Evolutionary conservation across 768 basidiomycete genomes (phyloP), one percentile per base, ranked within the genome.

Genomic region (Hysterangium stoloniferum): DNA sequence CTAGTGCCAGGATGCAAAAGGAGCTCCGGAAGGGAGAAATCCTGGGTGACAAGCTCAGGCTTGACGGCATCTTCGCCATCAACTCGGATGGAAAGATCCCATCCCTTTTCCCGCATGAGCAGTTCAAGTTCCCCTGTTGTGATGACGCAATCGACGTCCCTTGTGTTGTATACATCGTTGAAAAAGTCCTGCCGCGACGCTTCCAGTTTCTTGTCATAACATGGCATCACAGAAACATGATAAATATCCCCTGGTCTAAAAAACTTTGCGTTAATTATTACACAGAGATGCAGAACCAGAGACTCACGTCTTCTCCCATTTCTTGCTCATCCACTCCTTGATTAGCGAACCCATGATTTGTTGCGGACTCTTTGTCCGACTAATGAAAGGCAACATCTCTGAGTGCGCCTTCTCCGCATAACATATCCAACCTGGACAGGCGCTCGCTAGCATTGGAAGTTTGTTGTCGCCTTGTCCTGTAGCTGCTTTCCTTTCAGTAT

Each of bases 151-250:
- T 98, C 96, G 38, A 97, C 90, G 58, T 98, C 95, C 48, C 94
- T 74, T 8, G 91, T 92, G 33, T 83, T 73, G 65, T 90, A 85
- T 1, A 77, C 57, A 6, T 85, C 82, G 54, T 83, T 81, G 62
- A 90, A 91, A 62, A 98, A 99, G 62, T 99, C 94, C 41, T 82
- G 78, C 24, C 96, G 78, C 7, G 94, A 97, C 0, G 96, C 96
- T 67, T 99, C 96, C 13, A 99, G 80, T 63, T 99, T 99, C 70
- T 98, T 98, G 75, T 99, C 96, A 67, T 98, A 98, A 66, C 96
- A 99, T 0, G 96, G 95, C 94, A 98, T 98, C 45, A 97, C 93
- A 0, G 91, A 78, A 47, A 98, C 92, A 61, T 99, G 96, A 62
- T 98, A 99, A 38, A 99, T 78, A 58, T 89, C 74, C 59, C 88